Base-by-base conservation (phyloP, 2,329 filamentous ascomycete genomes). In the Monilinia fructicola region DNA sequence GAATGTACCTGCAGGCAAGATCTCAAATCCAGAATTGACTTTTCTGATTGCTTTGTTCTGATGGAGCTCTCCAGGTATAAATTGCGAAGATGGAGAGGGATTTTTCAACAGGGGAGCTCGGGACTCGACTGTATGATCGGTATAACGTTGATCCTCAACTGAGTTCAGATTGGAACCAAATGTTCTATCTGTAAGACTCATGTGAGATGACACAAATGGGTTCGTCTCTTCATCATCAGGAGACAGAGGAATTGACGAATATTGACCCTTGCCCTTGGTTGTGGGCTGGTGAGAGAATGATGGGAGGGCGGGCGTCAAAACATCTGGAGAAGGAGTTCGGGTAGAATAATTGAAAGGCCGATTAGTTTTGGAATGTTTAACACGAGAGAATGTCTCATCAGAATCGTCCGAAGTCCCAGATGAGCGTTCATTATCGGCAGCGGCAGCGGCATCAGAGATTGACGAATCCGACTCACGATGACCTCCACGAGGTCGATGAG, bases 1-100 rank as follows among this genome's bases (percentile, higher is more conserved):
- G 76, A 79, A 63, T 16, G 78, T 80, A 14, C 79, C 79, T 9
- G 78, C 78, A 16, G 78, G 78, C 12, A 80, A 68, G 12, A 81
- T 71, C 67, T 80, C 77, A 52, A 80, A 80, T 0, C 75, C 77
- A 6, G 75, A 71, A 69, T 80, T 79, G 31, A 79, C 76, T 59
- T 75, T 77, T n/a, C 79, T 72, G 6, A 74, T 67, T 18, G 68
- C 67, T 18, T 75, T 76, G 67, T 79, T 80, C 54, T 74, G 66
- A 65, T 78, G 76, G 64, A 78, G 71, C 53, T 77, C 76, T 14
- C 77, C 77, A 0, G 77, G 75, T 6, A 77, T 74, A 60, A 79
- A 79, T 12, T 52, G 53, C 0, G 76, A 76, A n/a, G 76, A 74
- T 28, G 68, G 64, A 38, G 63, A 64, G 46, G 52, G 61, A 26